Conservation (phyloP, 768 basidiomycete species). For the Scleroderma citrinum region DNA sequence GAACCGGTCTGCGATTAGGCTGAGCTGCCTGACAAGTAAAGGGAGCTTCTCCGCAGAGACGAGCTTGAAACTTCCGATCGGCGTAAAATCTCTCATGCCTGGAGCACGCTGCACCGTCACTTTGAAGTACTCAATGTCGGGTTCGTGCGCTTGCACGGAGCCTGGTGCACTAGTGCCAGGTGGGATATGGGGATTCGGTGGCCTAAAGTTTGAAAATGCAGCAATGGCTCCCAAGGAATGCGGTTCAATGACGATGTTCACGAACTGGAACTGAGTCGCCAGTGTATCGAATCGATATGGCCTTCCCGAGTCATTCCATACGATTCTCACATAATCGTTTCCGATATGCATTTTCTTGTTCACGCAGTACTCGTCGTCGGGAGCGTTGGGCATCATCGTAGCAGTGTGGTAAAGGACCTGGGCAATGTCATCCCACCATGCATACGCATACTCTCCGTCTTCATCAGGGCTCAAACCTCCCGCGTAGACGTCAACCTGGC, state of each 20-base stretch:
- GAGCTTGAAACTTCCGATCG: conserved; percentile 90
- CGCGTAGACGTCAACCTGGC: conserved; percentile 87
- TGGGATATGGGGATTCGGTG: background rate
- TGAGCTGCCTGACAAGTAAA: conserved; percentile 81
- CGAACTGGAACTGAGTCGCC: conserved; percentile 89
- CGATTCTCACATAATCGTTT: conserved; percentile 92
- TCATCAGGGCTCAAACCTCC: conserved; percentile 87
- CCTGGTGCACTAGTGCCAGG: conserved; percentile 10
- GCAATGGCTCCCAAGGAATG: conserved; percentile 81
- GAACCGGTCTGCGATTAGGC: conserved; percentile 86
- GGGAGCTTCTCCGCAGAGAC: conserved; percentile 87
- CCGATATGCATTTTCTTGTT: conserved; percentile 96
- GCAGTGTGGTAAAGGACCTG: conserved; percentile 95
- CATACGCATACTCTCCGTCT: conserved; percentile 96
- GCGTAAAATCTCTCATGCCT: conserved; percentile 92
- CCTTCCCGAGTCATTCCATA: conserved; percentile 96
- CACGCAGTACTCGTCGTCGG: conserved; percentile 61
- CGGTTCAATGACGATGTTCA: conserved; percentile 96
- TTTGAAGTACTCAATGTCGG: conserved; percentile 96
- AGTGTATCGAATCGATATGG: conserved; percentile 91
- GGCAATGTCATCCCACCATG: conserved; percentile 98
- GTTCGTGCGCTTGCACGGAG: conserved; percentile 34
- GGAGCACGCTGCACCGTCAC: conserved; percentile 82
- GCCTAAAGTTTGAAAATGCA: conserved; percentile 66
- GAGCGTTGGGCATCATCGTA: conserved; percentile 89